Conservation (phyloP, 2,329 filamentous ascomycete species). For the Arthrocladium fulminans region DNA sequence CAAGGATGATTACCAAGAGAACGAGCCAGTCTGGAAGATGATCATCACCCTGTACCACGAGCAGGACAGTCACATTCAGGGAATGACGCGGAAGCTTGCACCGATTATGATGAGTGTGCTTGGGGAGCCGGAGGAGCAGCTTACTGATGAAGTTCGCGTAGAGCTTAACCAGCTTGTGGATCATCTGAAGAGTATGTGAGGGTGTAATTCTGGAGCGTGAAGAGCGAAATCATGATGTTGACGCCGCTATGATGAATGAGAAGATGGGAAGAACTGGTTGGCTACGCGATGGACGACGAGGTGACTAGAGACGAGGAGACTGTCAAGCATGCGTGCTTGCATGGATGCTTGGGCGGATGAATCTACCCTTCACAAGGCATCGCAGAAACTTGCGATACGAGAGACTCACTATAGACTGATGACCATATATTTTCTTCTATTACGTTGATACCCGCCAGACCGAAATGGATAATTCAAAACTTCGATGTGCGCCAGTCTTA, state of each 20-base stretch:
- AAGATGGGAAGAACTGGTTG: neutral
- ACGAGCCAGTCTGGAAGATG: conserved; percentile 85
- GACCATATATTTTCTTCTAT: neutral
- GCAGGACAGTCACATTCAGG: conserved; percentile 37
- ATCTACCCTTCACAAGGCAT: neutral
- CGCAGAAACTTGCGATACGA: neutral
- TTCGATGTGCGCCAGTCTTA: neutral
- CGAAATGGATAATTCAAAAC: neutral
- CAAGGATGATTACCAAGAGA: conserved; percentile 92
- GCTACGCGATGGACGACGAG: neutral
- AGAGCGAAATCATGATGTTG: neutral
- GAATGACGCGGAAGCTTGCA: conserved; percentile 38
- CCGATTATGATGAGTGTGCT: conserved; percentile 42
- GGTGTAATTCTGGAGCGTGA: neutral
- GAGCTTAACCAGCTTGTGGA: conserved; percentile 41
- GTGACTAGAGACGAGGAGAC: too few species aligned
- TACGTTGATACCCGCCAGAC: neutral
- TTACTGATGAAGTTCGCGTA: conserved; percentile 40
- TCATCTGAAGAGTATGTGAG: conserved; percentile 32
- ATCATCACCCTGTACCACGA: conserved; percentile 67
- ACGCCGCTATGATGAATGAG: neutral
- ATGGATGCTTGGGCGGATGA: neutral
- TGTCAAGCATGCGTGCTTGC: too few species aligned
- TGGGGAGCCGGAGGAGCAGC: conserved; percentile 36
- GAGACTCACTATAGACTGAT: neutral